Evolutionary conservation across 345 rosid genomes (phyloP), one percentile per base, ranked within the genome.

Genomic region (Brassica incana): DNA sequence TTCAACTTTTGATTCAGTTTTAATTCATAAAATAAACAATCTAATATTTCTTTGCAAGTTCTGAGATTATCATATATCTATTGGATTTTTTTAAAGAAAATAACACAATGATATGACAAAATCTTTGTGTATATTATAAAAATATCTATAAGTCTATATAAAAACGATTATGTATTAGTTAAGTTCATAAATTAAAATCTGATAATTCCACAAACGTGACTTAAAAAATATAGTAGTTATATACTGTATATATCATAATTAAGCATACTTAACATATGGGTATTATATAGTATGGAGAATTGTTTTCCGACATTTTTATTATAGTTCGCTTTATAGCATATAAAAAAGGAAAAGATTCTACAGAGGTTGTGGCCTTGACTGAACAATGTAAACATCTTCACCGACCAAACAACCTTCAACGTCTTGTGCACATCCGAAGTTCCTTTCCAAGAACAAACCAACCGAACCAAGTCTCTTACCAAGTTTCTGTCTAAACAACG

Each of bases 351-450:
- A 52, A 61, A 60, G n/a, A 25, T 63, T 70, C 82, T 84, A 90
- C 52, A 69, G 87, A 30, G 98, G 99, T 59, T 95, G 98, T 3
- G 98, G 98, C 20, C 99, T 89, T 25, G 98, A 89, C 87, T 95
- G 99, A 72, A 95, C 97, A 9, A 91, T 67, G 67, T 72, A 91
- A 43, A 95, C 83, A 74, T 93, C 99, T 74, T 87, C 83, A 32
- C 98, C 98, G 25, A 92, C 92, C 77, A 95, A 76, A 79, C 98
- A 95, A 69, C 98, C 99, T 88, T 95, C 99, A 48, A 95, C 93
- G 15, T 95, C 99, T 81, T 92, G 99, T 0, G 99, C 90, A 73
- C 92, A 84, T 25, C 99, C 96, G 81, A 93, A 93, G 88, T 91
- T 87, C 58, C 85, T 85, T 85, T 95, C 99, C 50, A 95, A 90